phyloP scores from a whole-genome alignment of 108 stramenopile genomes.

The Skeletonema costatum region DNA sequence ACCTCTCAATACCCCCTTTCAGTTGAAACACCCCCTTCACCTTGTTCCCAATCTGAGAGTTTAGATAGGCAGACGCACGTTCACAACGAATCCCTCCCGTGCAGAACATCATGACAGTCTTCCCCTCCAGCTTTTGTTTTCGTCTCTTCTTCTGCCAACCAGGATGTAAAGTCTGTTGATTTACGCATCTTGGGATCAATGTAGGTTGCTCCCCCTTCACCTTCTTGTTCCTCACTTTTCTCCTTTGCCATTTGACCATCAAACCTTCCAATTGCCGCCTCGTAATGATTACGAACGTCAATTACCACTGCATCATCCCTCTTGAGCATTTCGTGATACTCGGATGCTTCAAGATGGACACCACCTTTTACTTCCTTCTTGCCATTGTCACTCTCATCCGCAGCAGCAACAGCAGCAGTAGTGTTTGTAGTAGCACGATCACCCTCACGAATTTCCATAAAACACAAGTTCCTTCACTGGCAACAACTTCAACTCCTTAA shows the following conservation, averaged over 20 bases:
- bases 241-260: constrained; percentile 54
- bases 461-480: constrained; percentile 92
- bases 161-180: constrained; percentile 84
- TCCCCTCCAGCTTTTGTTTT: constrained; percentile 84
- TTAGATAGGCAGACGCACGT: constrained; percentile 86
- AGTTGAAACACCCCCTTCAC: constrained; percentile 89
- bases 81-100: constrained; percentile 86
- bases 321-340: constrained; percentile 85
- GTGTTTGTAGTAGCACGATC: constrained; percentile 43
- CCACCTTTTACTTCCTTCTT: constrained; percentile 51
- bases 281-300: constrained; percentile 89
- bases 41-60: constrained; percentile 78
- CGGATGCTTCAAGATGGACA: constrained; percentile 79
- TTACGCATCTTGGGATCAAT: constrained; percentile 93
- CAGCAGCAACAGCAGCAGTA: background rate
- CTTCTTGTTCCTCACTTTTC: constrained; percentile 12
- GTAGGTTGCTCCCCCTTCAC: constrained; percentile 54
- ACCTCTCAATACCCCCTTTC: constrained; percentile 87
- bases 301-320: constrained; percentile 80
- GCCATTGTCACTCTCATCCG: background rate
- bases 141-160: constrained; percentile 79
- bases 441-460: constrained; percentile 76
- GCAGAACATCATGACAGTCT: constrained; percentile 40
- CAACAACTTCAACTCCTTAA: constrained; percentile 86
- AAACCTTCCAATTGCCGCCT: constrained; percentile 89